Evolutionary conservation across 2,329 filamentous ascomycete genomes (phyloP).

Genomic region (Ophiosphaerella korrae): DNA sequence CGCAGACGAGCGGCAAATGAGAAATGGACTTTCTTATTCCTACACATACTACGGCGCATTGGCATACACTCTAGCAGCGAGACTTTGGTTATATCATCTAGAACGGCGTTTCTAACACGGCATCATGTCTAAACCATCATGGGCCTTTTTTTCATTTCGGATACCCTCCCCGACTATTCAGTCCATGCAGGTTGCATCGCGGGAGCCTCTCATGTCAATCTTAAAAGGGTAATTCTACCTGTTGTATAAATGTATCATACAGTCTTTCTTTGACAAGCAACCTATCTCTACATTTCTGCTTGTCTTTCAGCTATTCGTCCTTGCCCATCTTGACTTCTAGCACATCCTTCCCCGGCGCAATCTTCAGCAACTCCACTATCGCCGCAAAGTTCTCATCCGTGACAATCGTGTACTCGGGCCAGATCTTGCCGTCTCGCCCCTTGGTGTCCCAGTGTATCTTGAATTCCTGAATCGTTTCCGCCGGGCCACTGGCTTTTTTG

Average conservation of each 20-base stretch:
- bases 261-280: not conserved
- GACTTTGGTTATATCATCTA: conserved; percentile 1
- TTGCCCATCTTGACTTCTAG: conserved; percentile 41
- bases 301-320: conserved; percentile 15
- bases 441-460: conserved; percentile 38
- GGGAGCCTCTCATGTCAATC: not conserved
- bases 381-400: conserved; percentile 39
- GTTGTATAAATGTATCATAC: not conserved
- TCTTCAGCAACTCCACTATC: conserved; percentile 35
- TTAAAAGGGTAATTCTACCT: not conserved
- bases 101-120: conserved; percentile 20
- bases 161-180: conserved; percentile 40
- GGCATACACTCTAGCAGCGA: not conserved
- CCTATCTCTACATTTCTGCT: not conserved
- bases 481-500: conserved; percentile 22
- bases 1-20: conserved; percentile 37
- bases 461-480: conserved; percentile 37
- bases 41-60: conserved; percentile 5
- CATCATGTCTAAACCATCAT: not conserved
- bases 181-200: no score
- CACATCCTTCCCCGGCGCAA: conserved; percentile 33
- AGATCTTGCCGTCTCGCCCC: conserved; percentile 36
- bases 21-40: not conserved
- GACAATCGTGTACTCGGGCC: conserved; percentile 43
- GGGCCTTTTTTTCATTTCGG: conserved; percentile 20